A percentile compares a stretch with the other conserved stretches of the same genome.
Evolutionary conservation across 441 rosid species (phyloP).

Genomic region (Raphanus hybrid): DNA sequence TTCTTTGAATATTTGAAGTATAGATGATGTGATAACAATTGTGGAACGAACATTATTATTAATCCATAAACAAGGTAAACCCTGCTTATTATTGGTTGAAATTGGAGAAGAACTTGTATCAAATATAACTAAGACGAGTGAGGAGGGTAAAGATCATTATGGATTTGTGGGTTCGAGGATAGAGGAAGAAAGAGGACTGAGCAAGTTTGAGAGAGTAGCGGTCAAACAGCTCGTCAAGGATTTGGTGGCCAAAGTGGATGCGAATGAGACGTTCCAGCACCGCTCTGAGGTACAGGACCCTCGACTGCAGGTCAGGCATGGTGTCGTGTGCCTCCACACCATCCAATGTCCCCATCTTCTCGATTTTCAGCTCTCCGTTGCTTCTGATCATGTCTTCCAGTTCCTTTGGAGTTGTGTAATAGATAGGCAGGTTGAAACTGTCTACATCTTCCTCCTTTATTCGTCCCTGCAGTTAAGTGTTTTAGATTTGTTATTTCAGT

Average conservation of each 20-base stretch:
- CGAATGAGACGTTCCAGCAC: constrained; percentile 34
- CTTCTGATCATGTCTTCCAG: constrained; percentile 25
- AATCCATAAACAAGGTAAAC: constrained; percentile 10
- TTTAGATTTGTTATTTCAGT: background rate
- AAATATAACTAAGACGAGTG: constrained; percentile 10
- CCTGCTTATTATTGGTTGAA: constrained; percentile 8
- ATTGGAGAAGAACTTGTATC: constrained; percentile 21
- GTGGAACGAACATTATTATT: constrained; percentile 22
- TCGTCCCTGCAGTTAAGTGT: constrained; percentile 30
- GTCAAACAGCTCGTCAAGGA: constrained; percentile 38
- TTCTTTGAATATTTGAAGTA: constrained; percentile 30
- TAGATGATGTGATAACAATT: constrained; percentile 17
- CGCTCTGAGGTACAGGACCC: constrained; percentile 40
- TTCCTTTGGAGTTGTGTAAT: constrained; percentile 39
- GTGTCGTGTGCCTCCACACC: constrained; percentile 19
- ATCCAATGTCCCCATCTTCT: constrained; percentile 33
- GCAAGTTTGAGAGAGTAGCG: constrained; percentile 38
- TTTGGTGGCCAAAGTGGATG: constrained; percentile 32
- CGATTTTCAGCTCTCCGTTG: constrained; percentile 34
- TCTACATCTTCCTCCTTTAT: constrained; percentile 35
- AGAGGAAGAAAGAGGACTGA: constrained; percentile 33
- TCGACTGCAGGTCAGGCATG: constrained; percentile 35
- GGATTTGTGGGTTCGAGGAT: constrained; percentile 31
- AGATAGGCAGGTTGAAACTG: constrained; percentile 39
- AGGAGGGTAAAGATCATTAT: constrained; percentile 39